phyloP scores from a whole-genome alignment of 202 grass and related monocot species.

The Panicum hallii region DNA sequence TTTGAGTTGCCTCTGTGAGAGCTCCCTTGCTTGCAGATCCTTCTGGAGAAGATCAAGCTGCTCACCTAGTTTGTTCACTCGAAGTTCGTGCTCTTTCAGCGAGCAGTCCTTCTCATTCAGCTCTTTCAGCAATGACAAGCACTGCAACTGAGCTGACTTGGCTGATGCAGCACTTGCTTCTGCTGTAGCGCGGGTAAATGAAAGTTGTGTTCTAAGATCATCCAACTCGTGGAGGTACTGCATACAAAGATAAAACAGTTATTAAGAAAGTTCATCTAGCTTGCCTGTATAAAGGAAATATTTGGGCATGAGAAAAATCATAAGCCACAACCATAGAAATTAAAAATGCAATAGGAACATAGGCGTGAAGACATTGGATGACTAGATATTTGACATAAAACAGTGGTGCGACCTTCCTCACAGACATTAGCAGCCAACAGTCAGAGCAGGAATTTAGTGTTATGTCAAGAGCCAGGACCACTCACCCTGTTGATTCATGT shows the following conservation, averaged over 20 bases:
- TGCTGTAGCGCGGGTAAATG: slow-evolving; percentile 67
- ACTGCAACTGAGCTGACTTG: slow-evolving; percentile 69
- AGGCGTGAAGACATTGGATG: background rate
- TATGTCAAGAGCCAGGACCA: background rate
- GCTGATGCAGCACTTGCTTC: slow-evolving; percentile 81
- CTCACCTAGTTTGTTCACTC: slow-evolving; percentile 78
- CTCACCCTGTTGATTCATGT: background rate
- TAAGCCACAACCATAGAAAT: background rate
- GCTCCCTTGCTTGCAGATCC: slow-evolving; percentile 69
- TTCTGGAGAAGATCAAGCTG: slow-evolving; percentile 75
- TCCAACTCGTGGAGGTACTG: slow-evolving; percentile 76
- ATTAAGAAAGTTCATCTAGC: slow-evolving; percentile 20
- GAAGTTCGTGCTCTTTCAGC: slow-evolving; percentile 71
- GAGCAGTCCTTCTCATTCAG: slow-evolving; percentile 72
- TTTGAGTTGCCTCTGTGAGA: slow-evolving; percentile 75
- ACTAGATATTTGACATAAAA: background rate
- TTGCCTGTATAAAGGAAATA: background rate
- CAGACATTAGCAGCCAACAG: background rate
- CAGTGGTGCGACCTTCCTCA: background rate
- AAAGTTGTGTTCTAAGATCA: slow-evolving; percentile 68
- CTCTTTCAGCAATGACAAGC: slow-evolving; percentile 70
- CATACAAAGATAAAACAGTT: background rate
- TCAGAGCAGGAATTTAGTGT: background rate
- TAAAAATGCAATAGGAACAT: background rate
- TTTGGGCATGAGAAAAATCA: background rate